Conservation (phyloP, 352 stramenopile species). For the Thalassiosira hispida region DNA sequence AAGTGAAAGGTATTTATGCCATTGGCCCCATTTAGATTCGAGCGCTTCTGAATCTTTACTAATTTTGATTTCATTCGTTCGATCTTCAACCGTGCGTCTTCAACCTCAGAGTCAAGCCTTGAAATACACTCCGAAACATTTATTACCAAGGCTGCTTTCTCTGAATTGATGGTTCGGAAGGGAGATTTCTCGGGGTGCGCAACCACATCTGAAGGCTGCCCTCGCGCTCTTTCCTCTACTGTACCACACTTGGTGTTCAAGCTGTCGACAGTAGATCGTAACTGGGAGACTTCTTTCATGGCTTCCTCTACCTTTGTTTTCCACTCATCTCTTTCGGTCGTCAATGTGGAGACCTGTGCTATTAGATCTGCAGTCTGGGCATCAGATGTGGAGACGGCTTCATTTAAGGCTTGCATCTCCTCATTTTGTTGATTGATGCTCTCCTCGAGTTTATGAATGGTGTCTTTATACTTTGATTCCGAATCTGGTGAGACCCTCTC, state of each 20-base stretch:
- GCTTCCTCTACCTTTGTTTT: slow-evolving; percentile 2
- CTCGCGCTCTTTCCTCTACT: background rate
- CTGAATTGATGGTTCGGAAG: background rate
- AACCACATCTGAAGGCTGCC: background rate
- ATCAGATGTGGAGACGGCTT: background rate
- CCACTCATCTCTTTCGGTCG: background rate
- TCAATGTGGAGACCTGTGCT: background rate
- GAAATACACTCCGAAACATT: background rate
- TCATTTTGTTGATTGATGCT: slow-evolving; percentile 9
- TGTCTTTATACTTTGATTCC: slow-evolving; percentile 6
- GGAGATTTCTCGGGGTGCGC: background rate
- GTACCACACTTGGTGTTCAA: background rate
- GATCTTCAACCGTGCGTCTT: background rate
- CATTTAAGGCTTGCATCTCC: slow-evolving; percentile 4
- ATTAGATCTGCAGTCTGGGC: slow-evolving; percentile 5
- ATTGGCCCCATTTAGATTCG: background rate
- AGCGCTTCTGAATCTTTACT: background rate
- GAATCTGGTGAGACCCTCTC: background rate
- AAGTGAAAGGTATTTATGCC: too few relatives aligned
- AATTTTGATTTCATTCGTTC: background rate
- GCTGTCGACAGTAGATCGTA: background rate
- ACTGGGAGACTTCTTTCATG: slow-evolving; percentile 1
- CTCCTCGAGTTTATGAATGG: slow-evolving; percentile 9
- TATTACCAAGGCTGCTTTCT: background rate
- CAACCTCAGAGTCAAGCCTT: background rate